Evolutionary conservation across 495 filamentous ascomycete genomes (phyloP), one percentile per base, ranked within the genome.

Genomic region (Sordaria brevicollis): DNA sequence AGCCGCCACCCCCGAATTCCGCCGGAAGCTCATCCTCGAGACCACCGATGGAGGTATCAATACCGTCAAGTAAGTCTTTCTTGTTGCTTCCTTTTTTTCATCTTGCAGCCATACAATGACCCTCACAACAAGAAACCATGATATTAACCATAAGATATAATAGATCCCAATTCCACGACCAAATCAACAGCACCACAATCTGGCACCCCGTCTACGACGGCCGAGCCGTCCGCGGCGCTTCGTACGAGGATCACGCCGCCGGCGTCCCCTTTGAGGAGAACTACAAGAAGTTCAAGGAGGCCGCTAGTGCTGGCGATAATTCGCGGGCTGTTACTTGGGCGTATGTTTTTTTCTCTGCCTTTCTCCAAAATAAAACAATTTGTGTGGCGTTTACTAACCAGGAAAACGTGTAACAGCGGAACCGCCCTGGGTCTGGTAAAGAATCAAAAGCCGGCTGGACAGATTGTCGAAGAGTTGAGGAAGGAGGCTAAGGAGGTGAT

Each of bases 381-480:
- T 66, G 0, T 25, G 25, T 21, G 17, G 15, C 62, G 34, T 43
- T 39, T 29, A 17, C 10, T 62, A 13, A 29, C 37, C 21, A 15
- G 13, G 2, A 31, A 29, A 25, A 29, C 11, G 0, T 11, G 13
- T 33, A 13, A 19, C 66, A 83, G 80, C 35, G 83, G 84, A 33
- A 83, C 84, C 6, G 84, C 81, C 8, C 88, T 92, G 5, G 93
- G 90, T 6, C 80, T 89, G 36, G 82, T 95, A 33, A 82, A 82
- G 67, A 82, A 89, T 11, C 86, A 91, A 38, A 83, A 88, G 73
- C 90, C 92, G 0, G 92, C 92, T 0, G 87, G 83, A 34, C 82
- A 86, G 65, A 93, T 95, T 78, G 86, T 94, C 38, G 84, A 80
- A 71, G 84, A 89, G 72, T 90, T 91, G 83, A 87, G 93, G 11